phyloP scores from a whole-genome alignment of 1,284 basidiomycete genomes.

The Neonothopanus nambi region DNA sequence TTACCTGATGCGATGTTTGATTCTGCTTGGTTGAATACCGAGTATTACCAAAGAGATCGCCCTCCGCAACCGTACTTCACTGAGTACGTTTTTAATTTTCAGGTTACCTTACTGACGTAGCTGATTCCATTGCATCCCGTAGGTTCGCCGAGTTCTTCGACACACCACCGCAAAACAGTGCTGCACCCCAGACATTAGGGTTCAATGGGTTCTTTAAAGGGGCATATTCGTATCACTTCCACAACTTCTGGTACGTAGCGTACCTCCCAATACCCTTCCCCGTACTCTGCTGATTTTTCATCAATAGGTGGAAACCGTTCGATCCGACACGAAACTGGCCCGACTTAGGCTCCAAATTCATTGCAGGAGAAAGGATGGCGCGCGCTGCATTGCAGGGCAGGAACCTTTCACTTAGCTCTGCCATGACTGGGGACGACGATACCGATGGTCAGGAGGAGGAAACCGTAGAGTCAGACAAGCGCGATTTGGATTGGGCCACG shows the following conservation, averaged over 20 bases:
- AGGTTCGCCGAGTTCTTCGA: constrained; percentile 76
- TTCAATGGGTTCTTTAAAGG: constrained; percentile 83
- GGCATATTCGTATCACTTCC: constrained; percentile 82
- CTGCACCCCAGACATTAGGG: constrained; percentile 68
- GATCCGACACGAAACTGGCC: constrained; percentile 74
- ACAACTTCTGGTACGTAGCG: constrained; percentile 75
- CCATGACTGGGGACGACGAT: constrained; percentile 8
- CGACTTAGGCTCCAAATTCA: constrained; percentile 68
- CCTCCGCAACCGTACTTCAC: constrained; percentile 81
- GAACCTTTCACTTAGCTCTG: constrained; percentile 7
- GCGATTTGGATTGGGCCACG: constrained; percentile 71
- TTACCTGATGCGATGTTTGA: constrained; percentile 80
- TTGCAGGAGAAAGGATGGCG: constrained; percentile 53
- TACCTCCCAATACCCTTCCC: not conserved
- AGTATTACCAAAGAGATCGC: constrained; percentile 74
- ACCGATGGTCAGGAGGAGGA: constrained; percentile 26
- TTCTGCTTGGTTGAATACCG: constrained; percentile 79
- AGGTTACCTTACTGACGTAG: constrained; percentile 3
- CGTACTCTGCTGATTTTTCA: not conserved
- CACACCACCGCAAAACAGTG: constrained; percentile 61
- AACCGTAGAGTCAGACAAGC: constrained; percentile 42
- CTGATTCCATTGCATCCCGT: not conserved
- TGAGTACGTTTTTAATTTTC: constrained; percentile 47
- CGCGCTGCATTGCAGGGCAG: constrained; percentile 36
- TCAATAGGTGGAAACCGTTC: constrained; percentile 72